Percentiles rank a stretch among this genome's conserved stretches.
Conservation (phyloP, 371 early-diverging fungal genomes). For the Rhizomucor pusillus region DNA sequence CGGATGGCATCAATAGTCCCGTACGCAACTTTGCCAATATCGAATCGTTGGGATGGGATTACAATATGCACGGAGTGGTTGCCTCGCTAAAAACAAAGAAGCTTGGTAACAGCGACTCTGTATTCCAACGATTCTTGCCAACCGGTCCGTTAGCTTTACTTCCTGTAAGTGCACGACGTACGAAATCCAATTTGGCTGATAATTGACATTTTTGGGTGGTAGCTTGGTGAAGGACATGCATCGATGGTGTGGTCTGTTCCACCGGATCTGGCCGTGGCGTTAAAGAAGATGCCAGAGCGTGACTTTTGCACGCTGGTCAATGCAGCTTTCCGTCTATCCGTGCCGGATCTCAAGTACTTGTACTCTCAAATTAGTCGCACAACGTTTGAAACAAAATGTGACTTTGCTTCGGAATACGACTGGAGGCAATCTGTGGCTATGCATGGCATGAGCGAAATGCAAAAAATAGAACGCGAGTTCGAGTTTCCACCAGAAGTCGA, state of each 20-base stretch:
- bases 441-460: conserved; percentile 23
- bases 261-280: conserved; percentile 57
- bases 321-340: conserved; percentile 73
- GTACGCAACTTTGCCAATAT: conserved; percentile 85
- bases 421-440: conserved; percentile 65
- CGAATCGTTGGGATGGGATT: conserved; percentile 86
- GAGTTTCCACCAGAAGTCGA: conserved; percentile 63
- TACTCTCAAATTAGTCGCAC: conserved; percentile 49
- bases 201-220: not conserved
- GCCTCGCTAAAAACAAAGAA: conserved; percentile 71
- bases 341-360: conserved; percentile 75
- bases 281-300: conserved; percentile 59
- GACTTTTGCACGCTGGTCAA: conserved; percentile 77
- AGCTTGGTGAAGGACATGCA: conserved; percentile 60
- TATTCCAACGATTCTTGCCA: conserved; percentile 94
- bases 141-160: conserved; percentile 92
- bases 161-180: conserved; percentile 57
- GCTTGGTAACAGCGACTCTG: conserved; percentile 56
- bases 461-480: conserved; percentile 20
- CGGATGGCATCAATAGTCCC: conserved; percentile 89
- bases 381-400: conserved; percentile 35
- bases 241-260: conserved; percentile 93
- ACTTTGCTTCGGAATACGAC: conserved; percentile 56
- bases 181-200: not conserved
- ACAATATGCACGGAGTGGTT: conserved; percentile 84